Conservation (phyloP, 2,329 filamentous ascomycete genomes). For the Zasmidium citrigriseum region DNA sequence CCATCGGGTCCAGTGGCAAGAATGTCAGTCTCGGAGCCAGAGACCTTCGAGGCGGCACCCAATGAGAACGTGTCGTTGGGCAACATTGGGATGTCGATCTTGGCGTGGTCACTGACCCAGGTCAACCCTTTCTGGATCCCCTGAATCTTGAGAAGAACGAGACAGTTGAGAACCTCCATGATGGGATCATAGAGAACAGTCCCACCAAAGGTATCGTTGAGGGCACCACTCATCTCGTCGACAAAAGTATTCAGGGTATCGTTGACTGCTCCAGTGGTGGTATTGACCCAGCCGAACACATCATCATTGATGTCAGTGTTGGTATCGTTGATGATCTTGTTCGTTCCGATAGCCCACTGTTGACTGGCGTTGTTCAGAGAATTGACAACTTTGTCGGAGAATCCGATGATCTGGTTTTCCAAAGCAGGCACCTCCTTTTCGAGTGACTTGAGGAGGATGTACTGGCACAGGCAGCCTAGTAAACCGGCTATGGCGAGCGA, state of each 20-base stretch:
- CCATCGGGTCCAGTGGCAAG: constrained; percentile 70
- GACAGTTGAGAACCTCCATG: constrained; percentile 76
- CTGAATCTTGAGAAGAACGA: constrained; percentile 85
- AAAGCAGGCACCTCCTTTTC: constrained; percentile 76
- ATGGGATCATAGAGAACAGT: constrained; percentile 80
- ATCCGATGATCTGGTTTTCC: constrained; percentile 71
- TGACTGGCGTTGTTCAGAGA: constrained; percentile 72
- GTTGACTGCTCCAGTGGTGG: constrained; percentile 79
- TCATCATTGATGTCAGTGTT: constrained; percentile 77
- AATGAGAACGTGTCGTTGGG: constrained; percentile 79
- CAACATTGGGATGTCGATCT: constrained; percentile 77
- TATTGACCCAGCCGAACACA: constrained; percentile 83
- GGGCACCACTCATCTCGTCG: constrained; percentile 69
- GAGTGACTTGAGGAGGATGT: constrained; percentile 71
- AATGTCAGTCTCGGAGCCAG: constrained; percentile 65
- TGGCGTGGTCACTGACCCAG: constrained; percentile 86
- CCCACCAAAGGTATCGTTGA: constrained; percentile 77
- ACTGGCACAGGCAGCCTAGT: constrained; percentile 80
- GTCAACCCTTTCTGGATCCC: constrained; percentile 85
- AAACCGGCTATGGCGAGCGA: constrained; percentile 80
- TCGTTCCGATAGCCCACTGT: constrained; percentile 75
- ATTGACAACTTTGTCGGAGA: constrained; percentile 75
- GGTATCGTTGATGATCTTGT: constrained; percentile 66
- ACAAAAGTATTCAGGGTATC: constrained; percentile 82
- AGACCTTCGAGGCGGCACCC: constrained; percentile 64